Evolutionary conservation across 192 early-diverging fungal genomes (phyloP).

Genomic region (Coemansia sp.): DNA sequence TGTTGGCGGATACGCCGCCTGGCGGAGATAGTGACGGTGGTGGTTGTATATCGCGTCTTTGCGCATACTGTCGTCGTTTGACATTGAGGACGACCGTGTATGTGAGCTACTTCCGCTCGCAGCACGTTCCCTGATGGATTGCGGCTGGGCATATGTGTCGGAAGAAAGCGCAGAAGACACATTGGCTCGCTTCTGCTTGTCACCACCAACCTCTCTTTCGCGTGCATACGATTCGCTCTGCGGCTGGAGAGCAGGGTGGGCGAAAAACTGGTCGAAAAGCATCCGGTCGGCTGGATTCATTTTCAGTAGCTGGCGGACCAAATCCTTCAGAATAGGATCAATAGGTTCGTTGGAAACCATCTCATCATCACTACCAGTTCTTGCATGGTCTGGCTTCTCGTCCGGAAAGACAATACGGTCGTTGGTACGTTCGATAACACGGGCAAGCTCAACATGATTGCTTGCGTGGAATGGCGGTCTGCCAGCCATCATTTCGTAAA

Average conservation of each 20-base stretch:
- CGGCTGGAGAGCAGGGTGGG: conserved; percentile 66
- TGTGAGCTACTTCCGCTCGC: conserved; percentile 4
- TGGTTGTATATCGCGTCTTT: conserved; percentile 27
- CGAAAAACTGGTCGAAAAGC: conserved; percentile 93
- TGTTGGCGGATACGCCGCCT: conserved; percentile 2
- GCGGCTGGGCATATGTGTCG: background rate
- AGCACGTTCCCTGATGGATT: background rate
- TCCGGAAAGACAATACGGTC: conserved; percentile 90
- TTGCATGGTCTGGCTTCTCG: conserved; percentile 27
- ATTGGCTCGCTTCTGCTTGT: background rate
- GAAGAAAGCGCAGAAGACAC: background rate
- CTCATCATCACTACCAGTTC: background rate
- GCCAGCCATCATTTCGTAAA: conserved; percentile 93
- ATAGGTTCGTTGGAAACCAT: conserved; percentile 3
- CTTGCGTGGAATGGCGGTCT: conserved; percentile 89
- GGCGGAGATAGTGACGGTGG: conserved; percentile 14
- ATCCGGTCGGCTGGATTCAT: conserved; percentile 88
- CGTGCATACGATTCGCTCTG: background rate
- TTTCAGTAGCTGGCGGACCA: conserved; percentile 83
- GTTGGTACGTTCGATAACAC: conserved; percentile 85
- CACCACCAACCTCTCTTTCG: background rate
- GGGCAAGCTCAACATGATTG: conserved; percentile 91
- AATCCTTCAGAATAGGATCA: conserved; percentile 45
- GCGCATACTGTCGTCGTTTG: conserved; percentile 2
- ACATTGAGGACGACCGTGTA: background rate